Percentiles rank a stretch among this genome's conserved stretches.
These are phyloP conservation scores for Lepiota venenata DNA, from an alignment of 768 basidiomycete species.

Conservation along the genomic window DNA sequence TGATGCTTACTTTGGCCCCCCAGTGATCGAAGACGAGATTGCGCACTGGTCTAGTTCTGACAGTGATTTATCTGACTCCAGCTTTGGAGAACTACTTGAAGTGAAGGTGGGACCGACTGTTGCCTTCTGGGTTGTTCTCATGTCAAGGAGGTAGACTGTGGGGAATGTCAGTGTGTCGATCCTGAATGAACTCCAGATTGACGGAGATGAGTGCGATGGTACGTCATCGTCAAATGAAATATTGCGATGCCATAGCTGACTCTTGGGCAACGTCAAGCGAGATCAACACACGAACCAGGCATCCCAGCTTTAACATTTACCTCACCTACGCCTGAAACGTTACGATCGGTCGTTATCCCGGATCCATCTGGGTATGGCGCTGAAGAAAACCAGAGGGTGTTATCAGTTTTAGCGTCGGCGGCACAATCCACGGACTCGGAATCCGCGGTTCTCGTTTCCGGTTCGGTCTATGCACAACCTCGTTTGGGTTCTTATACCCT, in stretches of 20 bases:
- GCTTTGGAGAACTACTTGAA: slow-evolving; percentile 25
- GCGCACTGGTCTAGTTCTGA: slow-evolving; percentile 9
- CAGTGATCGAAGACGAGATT: background rate
- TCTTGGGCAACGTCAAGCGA: background rate
- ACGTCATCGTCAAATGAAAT: background rate
- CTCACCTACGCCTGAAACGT: slow-evolving; percentile 27
- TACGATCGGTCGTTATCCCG: slow-evolving; percentile 15
- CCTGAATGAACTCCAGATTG: background rate
- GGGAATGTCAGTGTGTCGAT: slow-evolving; percentile 3
- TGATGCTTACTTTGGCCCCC: slow-evolving; percentile 12
- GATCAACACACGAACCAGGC: background rate
- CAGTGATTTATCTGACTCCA: slow-evolving; percentile 23
- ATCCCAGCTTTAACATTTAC: slow-evolving; percentile 30
- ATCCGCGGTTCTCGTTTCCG: too few relatives aligned
- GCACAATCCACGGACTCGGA: too few relatives aligned
- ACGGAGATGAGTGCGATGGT: background rate
- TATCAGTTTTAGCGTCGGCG: background rate
- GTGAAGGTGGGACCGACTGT: slow-evolving; percentile 14
- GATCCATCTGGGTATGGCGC: background rate
- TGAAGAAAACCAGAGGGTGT: background rate
- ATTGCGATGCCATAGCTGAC: background rate
- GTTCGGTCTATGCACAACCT: background rate
- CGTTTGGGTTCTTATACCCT: background rate
- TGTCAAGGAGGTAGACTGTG: background rate
- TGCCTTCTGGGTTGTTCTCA: slow-evolving; percentile 5